Conservation (phyloP, 1,139 yeast species). For the Pichia kudriavzevii region DNA sequence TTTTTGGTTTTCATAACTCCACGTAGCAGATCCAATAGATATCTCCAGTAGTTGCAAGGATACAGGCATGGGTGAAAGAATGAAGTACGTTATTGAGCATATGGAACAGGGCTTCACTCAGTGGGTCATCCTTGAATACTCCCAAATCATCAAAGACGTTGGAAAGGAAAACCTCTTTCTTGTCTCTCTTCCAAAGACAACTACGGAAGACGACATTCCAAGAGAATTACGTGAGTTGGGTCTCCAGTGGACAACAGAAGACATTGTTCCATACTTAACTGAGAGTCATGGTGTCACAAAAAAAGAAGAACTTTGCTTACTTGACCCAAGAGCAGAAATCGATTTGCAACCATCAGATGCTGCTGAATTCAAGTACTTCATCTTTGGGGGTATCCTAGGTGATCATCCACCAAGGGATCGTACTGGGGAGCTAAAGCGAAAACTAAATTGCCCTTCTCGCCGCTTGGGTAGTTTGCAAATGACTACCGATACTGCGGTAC, state of each 20-base stretch:
- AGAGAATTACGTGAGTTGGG: conserved; percentile 50
- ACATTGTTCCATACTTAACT: conserved; percentile 45
- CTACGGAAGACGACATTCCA: conserved; percentile 63
- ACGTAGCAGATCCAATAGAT: no score
- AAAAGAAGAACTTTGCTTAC: conserved; percentile 52
- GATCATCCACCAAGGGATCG: conserved; percentile 96
- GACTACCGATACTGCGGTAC: conserved; percentile 96
- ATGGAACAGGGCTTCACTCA: conserved; percentile 96
- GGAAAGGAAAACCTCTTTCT: conserved; percentile 69
- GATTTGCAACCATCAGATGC: conserved; percentile 70
- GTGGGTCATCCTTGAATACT: conserved; percentile 88
- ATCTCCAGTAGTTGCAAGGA: no score
- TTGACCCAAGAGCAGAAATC: conserved; percentile 78
- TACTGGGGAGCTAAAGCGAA: conserved; percentile 75
- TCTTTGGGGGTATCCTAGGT: conserved; percentile 94
- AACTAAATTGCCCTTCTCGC: conserved; percentile 78
- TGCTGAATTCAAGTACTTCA: conserved; percentile 67
- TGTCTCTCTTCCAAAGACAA: conserved; percentile 64
- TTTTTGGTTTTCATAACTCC: no score
- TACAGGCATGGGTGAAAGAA: conserved; percentile 26
- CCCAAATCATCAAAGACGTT: conserved; percentile 73
- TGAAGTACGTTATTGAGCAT: conserved; percentile 93
- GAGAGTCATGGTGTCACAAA: conserved; percentile 32
- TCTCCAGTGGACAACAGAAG: conserved; percentile 66
- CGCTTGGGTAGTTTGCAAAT: conserved; percentile 82